A percentile compares a stretch with the other conserved stretches of the same genome.
phyloP scores from a whole-genome alignment of 768 basidiomycete species.

The Cystoderma amianthinum region DNA sequence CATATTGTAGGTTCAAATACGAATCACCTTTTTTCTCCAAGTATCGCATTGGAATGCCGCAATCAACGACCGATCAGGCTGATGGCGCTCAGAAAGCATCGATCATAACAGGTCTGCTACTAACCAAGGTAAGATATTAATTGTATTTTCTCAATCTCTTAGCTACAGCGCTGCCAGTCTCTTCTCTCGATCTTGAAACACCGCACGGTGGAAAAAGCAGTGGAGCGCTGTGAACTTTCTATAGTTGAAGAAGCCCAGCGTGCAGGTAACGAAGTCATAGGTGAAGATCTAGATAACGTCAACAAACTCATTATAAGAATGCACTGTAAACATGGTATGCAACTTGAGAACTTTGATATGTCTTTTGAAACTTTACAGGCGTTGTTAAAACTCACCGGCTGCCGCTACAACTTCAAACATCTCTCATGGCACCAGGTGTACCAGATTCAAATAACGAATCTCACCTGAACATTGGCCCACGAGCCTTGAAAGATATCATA shows the following conservation, averaged over 20 bases:
- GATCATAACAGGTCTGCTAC: constrained; percentile 65
- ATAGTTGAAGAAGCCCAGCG: constrained; percentile 44
- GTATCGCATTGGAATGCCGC: constrained; percentile 35
- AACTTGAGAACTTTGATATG: not conserved
- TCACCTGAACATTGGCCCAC: constrained; percentile 64
- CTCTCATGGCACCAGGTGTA: constrained; percentile 60
- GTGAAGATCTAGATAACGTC: constrained; percentile 49
- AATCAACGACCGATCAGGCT: constrained; percentile 9
- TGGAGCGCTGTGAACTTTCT: constrained; percentile 70
- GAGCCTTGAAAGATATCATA: constrained; percentile 67
- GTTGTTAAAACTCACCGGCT: constrained; percentile 80
- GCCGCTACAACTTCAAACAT: constrained; percentile 47
- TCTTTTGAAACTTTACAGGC: constrained; percentile 31
- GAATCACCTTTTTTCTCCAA: constrained; percentile 62
- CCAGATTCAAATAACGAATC: constrained; percentile 56
- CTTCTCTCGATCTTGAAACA: constrained; percentile 72
- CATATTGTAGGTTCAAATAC: constrained; percentile 76
- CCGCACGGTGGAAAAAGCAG: constrained; percentile 65
- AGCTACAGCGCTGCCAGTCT: constrained; percentile 30
- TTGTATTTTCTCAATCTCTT: constrained; percentile 1
- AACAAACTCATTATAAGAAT: constrained; percentile 66
- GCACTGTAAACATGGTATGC: constrained; percentile 77
- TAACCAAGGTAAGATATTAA: constrained; percentile 64
- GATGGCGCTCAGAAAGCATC: no score
- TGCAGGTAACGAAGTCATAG: constrained; percentile 24